Base-by-base conservation (phyloP, 805 yeast species). In the Blastobotrys attinorum region DNA sequence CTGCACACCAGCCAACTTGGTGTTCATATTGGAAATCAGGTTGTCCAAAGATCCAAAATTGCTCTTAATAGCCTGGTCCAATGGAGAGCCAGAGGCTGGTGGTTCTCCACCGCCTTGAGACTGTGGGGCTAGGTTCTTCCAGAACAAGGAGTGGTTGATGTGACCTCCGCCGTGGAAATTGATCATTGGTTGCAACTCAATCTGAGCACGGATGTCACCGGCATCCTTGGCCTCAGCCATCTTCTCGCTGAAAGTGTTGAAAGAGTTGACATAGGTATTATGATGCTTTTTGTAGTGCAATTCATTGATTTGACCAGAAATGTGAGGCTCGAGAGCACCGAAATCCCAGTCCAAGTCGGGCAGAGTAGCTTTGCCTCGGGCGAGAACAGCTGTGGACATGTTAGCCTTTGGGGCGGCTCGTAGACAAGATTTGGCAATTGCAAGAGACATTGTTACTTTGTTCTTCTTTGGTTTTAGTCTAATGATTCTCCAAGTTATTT, bases 121-220 rank as follows among this genome's bases (percentile, higher is more conserved):
- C 39, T 62, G 66, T 31, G 96, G 96, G 17, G 95, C 83, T 61
- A 87, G 71, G 69, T 81, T 83, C 65, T 83, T 82, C 94, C 94
- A 87, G 75, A 83, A 87, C 53, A 87, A 68, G 52, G 78, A 70
- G 69, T 87, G 96, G 77, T 87, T 87, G 60, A 81, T 70, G 71
- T 71, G 84, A 23, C 96, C 96, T 63, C 96, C 96, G 55, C 92
- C 92, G 65, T 87, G 89, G 78, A 87, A 87, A 62, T 84, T 87
- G 70, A 88, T 77, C 54, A 74, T 69, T 56, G 83, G 83, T 63
- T 82, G 83, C 52, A 85, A 70, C 47, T 69, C 65, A 45, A 67
- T 60, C 57, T 81, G 72, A 40, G 81, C 65, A 59, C 75, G 76
- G 58, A 75, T 68, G 49, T 81, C 83, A 49, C 80, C 76, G 43